Evolutionary conservation across 192 early-diverging fungal genomes (phyloP), one percentile per base, ranked within the genome.

Genomic region (Funneliformis geosporum): DNA sequence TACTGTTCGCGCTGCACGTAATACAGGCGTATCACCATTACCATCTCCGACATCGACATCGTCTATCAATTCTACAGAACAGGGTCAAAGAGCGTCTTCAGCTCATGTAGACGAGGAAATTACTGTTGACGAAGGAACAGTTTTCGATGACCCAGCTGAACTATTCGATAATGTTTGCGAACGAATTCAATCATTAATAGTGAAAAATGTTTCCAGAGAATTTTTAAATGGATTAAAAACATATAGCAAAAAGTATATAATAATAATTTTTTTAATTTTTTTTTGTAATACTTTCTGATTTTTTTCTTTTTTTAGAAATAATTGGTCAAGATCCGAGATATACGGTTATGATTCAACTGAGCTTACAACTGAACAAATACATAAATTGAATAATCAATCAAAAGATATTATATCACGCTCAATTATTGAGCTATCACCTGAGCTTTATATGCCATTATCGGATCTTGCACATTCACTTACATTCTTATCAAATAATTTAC

Each of bases 401-500:
- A 16, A 47, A 8, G 71, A 76, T 62, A 8, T 42, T 40, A 43
- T 12, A 25, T 10, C 65, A 21, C 43, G 64, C 46, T 6, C 7
- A 78, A 55, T 21, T 72, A 83, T 69, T 59, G 89, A 89, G 71
- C 74, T 90, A 6, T 87, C 89, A 3, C 76, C 85, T 27, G 86
- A 88, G 33, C 79, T 90, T 5, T 90, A 89, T 67, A 66, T 78
- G 9, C 85, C 89, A 5, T 69, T 90, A 5, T 82, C 86, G 0
- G 55, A 86, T 16, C 81, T 90, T 21, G 79, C 83, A 8, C 79
- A 77, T 33, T 78, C 84, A 6, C 72, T 84, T n/a, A 80, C 80
- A 14, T 88, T 85, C 55, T 59, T 90, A 6, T 74, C 83, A 0
- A 64, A 69, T 9, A 73, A 76, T 7, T 68, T 88, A 1, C 87